Percentiles rank a stretch among this genome's conserved stretches.
phyloP scores from a whole-genome alignment of 1,284 basidiomycete genomes.

The Cryptococcus maquisensis region DNA sequence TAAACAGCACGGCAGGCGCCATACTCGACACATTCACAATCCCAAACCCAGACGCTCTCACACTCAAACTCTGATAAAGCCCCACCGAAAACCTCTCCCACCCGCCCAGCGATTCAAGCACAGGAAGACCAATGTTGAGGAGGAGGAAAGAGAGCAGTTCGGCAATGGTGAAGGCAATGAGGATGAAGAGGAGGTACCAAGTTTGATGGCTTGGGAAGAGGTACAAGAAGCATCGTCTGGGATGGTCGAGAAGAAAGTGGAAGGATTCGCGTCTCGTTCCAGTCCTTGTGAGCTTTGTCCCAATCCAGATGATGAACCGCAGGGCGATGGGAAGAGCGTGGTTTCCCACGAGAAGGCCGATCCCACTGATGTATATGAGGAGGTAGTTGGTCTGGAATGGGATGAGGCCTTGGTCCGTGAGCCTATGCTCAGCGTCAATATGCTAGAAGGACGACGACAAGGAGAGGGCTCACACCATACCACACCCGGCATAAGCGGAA shows the following conservation, averaged over 20 bases:
- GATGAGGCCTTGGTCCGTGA: conserved; percentile 29
- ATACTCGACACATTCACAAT: conserved; percentile 25
- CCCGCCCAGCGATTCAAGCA: conserved; percentile 12
- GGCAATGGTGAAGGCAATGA: conserved; percentile 25
- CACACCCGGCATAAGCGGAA: conserved; percentile 27
- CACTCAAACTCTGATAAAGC: conserved; percentile 30
- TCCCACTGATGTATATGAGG: conserved; percentile 26
- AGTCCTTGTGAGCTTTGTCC: conserved; percentile 26
- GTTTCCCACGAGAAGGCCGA: conserved; percentile 34
- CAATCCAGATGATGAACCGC: conserved; percentile 30
- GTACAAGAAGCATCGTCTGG: conserved; percentile 39
- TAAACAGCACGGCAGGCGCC: conserved; percentile 31
- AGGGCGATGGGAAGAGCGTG: conserved; percentile 37
- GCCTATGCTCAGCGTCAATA: conserved; percentile 9
- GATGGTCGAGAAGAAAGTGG: conserved; percentile 39
- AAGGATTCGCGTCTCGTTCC: conserved; percentile 29
- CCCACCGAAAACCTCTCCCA: conserved; percentile 33
- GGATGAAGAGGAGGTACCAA: conserved; percentile 32
- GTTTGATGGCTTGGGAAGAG: conserved; percentile 41
- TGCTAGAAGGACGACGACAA: neutral
- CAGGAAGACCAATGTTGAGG: conserved; percentile 30
- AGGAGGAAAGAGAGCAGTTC: conserved; percentile 31
- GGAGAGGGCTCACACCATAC: conserved; percentile 23
- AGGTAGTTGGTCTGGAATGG: conserved; percentile 31
- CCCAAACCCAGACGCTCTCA: conserved; percentile 32